phyloP scores from a whole-genome alignment of 2,329 filamentous ascomycete genomes.

The Aspergillus calidoustus region DNA sequence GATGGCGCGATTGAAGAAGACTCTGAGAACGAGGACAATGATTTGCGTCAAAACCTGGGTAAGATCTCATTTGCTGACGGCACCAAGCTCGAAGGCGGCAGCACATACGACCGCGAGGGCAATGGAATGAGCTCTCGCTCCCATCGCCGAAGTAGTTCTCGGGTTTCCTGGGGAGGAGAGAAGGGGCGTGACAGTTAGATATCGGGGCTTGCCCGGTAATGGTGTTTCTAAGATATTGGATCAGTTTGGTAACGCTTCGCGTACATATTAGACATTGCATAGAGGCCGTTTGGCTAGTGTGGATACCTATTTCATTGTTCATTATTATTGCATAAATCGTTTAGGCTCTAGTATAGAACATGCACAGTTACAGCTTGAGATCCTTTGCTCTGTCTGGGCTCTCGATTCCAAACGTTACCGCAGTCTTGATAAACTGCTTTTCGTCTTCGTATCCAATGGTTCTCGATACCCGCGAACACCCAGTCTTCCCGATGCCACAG shows the following conservation, averaged over 20 bases:
- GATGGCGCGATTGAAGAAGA: constrained; percentile 24
- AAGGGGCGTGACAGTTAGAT: constrained; percentile 35
- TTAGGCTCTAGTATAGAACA: background rate
- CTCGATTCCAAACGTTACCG: background rate
- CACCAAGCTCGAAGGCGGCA: constrained; percentile 32
- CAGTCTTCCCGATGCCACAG: background rate
- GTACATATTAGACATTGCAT: constrained; percentile 18
- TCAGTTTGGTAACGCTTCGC: background rate
- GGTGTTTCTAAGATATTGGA: background rate
- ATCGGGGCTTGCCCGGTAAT: background rate
- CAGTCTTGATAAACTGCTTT: background rate
- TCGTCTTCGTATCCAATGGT: background rate
- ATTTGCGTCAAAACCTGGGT: constrained; percentile 24
- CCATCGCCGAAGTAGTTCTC: constrained; percentile 28
- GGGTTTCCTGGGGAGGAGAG: constrained; percentile 49
- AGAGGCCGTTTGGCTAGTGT: constrained; percentile 11
- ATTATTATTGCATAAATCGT: background rate
- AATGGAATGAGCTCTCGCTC: constrained; percentile 24
- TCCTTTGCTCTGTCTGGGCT: background rate
- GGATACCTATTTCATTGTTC: constrained; percentile 17
- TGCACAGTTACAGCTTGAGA: background rate
- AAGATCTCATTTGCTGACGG: constrained; percentile 43
- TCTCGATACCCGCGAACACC: background rate
- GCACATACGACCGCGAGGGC: constrained; percentile 19
- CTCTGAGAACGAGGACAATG: constrained; percentile 32